Conservation (phyloP, 257 asterid genomes). For the Gardenia jasminoides region DNA sequence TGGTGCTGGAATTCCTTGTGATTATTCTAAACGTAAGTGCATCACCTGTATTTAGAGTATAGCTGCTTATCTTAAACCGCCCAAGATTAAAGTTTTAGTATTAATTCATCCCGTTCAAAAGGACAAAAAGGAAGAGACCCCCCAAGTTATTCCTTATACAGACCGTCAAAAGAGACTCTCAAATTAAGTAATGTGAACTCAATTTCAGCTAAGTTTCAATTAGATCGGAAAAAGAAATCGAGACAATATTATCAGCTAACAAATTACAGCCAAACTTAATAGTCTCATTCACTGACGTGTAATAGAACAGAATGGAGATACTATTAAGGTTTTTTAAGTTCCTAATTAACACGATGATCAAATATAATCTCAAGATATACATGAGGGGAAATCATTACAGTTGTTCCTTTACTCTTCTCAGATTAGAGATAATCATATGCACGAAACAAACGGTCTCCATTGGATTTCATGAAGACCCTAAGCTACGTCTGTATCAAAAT, state of each 20-base stretch:
- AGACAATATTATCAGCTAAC: not conserved
- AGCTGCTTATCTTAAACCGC: not conserved
- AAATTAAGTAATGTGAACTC: no score
- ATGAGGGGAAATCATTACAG: not conserved
- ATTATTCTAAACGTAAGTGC: not conserved
- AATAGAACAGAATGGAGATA: not conserved
- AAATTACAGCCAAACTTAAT: not conserved
- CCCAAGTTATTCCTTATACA: not conserved
- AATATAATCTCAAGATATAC: no score
- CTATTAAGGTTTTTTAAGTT: not conserved
- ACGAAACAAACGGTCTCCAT: no score
- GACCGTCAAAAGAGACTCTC: not conserved
- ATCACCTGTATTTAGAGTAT: not conserved
- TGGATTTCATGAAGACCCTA: no score
- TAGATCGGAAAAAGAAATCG: not conserved
- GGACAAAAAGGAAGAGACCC: no score
- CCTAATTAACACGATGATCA: not conserved
- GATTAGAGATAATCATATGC: no score
- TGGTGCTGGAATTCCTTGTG: not conserved
- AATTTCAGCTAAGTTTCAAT: not conserved
- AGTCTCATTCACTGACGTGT: not conserved
- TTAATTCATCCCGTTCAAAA: not conserved
- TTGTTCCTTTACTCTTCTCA: no score
- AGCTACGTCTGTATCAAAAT: no score
- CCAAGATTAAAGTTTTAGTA: not conserved